Evolutionary conservation across 768 basidiomycete genomes (phyloP).

Genomic region (Rhodosporidiobolus sp.): DNA sequence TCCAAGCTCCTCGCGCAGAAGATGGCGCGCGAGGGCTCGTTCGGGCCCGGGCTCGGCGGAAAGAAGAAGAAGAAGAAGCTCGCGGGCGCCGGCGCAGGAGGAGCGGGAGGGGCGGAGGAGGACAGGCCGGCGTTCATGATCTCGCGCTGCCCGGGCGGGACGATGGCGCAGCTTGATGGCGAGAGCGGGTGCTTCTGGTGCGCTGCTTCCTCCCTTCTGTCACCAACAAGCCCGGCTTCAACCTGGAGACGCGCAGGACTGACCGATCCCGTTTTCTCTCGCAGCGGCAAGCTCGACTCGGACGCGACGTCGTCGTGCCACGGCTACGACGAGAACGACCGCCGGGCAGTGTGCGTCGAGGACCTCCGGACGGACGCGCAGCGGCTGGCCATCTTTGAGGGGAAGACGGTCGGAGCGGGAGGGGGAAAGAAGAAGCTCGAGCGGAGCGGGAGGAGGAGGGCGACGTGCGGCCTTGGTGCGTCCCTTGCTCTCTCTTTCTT

Average conservation of each 20-base stretch:
- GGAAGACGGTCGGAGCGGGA: background rate
- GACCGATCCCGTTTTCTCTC: no score
- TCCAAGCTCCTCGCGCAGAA: conserved; percentile 11
- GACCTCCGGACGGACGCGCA: conserved; percentile 12
- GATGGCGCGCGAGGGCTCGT: background rate
- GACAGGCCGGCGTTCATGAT: conserved; percentile 5
- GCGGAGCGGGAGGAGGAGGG: conserved; percentile 10
- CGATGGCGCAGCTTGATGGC: conserved; percentile 14
- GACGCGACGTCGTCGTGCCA: conserved; percentile 3
- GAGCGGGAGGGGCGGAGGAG: background rate
- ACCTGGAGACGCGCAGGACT: no score
- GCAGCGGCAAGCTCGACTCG: conserved; percentile 20
- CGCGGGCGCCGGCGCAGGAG: background rate
- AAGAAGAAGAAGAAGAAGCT: no score
- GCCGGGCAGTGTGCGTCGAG: conserved; percentile 24
- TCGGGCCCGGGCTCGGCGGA: no score
- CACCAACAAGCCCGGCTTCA: background rate
- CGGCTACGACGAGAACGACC: conserved; percentile 31
- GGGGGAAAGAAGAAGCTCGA: background rate
- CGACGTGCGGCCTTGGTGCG: conserved; percentile 27
- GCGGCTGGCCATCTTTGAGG: background rate
- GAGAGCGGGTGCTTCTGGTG: conserved; percentile 26
- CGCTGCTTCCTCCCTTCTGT: background rate
- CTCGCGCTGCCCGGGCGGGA: background rate
- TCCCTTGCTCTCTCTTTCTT: no score